phyloP scores from a whole-genome alignment of 768 basidiomycete genomes.

The Tylopilus plumbeoviolaceoides region DNA sequence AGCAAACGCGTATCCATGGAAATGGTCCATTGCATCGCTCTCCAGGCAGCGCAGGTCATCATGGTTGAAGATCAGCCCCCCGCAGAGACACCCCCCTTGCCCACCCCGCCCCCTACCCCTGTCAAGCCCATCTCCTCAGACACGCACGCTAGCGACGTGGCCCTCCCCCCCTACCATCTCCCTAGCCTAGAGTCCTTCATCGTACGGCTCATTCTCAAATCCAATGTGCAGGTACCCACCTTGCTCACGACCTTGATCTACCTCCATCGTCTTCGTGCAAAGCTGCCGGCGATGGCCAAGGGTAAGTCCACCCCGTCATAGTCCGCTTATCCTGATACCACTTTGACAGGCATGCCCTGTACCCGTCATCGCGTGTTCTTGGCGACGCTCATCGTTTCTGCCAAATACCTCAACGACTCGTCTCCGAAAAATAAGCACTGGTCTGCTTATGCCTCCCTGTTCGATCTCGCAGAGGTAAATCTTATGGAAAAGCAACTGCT shows the following conservation, averaged over 20 bases:
- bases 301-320: conserved; percentile 44
- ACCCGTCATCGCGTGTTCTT: conserved; percentile 95
- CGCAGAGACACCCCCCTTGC: conserved; percentile 36
- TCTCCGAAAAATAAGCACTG: conserved; percentile 95
- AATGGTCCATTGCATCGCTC: conserved; percentile 84
- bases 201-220: conserved; percentile 67
- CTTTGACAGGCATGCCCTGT: conserved; percentile 64
- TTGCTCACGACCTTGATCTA: conserved; percentile 89
- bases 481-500: conserved; percentile 98
- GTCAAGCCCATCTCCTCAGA: conserved; percentile 40
- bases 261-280: conserved; percentile 79
- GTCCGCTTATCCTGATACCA: conserved; percentile 6
- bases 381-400: conserved; percentile 90
- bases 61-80: conserved; percentile 50
- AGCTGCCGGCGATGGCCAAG: conserved; percentile 79
- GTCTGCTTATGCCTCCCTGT: conserved; percentile 72
- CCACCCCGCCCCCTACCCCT: conserved; percentile 70
- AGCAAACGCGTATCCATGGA: conserved; percentile 72
- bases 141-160: conserved; percentile 25
- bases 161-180: conserved; percentile 32
- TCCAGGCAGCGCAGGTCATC: conserved; percentile 73
- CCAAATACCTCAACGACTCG: conserved; percentile 97
- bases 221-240: conserved; percentile 88
- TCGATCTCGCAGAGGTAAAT: conserved; percentile 79
- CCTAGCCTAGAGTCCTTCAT: conserved; percentile 85